These are phyloP conservation scores for Fusarium abutilonis DNA, from an alignment of 2,329 filamentous ascomycete species.

Conservation along the genomic window DNA sequence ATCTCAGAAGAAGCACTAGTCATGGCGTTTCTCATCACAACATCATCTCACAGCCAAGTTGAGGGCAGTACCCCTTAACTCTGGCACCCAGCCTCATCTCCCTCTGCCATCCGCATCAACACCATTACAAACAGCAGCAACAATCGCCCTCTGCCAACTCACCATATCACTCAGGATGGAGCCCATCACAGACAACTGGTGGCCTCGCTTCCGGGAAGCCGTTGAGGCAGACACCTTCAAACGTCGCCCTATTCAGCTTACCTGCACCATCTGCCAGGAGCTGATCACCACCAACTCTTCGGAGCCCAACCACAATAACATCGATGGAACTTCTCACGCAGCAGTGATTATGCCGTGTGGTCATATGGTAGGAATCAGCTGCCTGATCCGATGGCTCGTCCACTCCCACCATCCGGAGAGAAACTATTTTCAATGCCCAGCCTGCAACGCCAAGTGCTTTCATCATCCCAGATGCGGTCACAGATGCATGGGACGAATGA, in stretches of 20 bases:
- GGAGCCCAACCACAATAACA: background rate
- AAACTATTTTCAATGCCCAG: background rate
- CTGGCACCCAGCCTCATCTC: no score
- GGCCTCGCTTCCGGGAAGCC: slow-evolving; percentile 1
- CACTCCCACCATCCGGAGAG: background rate
- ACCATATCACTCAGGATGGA: background rate
- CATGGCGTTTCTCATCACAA: no score
- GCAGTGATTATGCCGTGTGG: background rate
- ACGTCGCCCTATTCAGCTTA: background rate
- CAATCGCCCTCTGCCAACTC: background rate
- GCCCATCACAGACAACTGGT: slow-evolving; percentile 5
- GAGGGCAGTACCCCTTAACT: background rate
- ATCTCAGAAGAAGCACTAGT: no score
- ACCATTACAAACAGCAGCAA: background rate
- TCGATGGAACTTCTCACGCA: background rate
- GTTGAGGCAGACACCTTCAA: background rate
- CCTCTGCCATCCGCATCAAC: background rate
- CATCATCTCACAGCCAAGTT: no score
- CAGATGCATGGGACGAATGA: background rate
- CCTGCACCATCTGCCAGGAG: background rate
- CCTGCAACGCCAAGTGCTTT: background rate
- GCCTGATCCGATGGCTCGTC: background rate
- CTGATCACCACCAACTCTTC: background rate
- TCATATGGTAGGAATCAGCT: background rate
- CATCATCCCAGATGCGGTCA: background rate